These are phyloP conservation scores for Microsporum audouinii DNA, from an alignment of 2,329 filamentous ascomycete genomes.

Conservation along the genomic window DNA sequence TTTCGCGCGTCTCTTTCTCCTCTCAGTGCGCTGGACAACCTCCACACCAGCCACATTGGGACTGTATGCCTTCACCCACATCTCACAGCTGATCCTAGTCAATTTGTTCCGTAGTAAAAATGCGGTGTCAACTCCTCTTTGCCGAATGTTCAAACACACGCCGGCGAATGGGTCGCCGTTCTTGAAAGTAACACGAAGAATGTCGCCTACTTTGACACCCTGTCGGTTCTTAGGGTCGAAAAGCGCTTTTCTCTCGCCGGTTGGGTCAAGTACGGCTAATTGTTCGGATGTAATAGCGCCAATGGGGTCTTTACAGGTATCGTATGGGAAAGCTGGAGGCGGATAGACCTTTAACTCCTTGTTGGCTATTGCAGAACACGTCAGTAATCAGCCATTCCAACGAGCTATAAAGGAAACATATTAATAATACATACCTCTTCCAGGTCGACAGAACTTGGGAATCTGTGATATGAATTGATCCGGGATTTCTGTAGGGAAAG, in stretches of 20 bases:
- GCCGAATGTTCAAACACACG: conserved; percentile 74
- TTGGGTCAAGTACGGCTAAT: conserved; percentile 67
- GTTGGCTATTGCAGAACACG: conserved; percentile 21
- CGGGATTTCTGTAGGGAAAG: conserved; percentile 33
- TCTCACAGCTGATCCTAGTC: conserved; percentile 79
- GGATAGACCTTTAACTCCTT: conserved; percentile 43
- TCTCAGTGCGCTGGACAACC: conserved; percentile 74
- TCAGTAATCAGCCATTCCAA: conserved; percentile 6
- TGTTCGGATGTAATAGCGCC: conserved; percentile 55
- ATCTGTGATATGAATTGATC: conserved; percentile 34
- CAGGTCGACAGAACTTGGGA: conserved; percentile 28
- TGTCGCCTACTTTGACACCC: conserved; percentile 72
- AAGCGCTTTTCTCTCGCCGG: conserved; percentile 66
- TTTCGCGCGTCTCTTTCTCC: conserved; percentile 74
- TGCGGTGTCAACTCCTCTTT: conserved; percentile 77
- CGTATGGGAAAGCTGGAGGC: conserved; percentile 44
- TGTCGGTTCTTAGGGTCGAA: conserved; percentile 68
- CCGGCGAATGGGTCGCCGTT: conserved; percentile 83
- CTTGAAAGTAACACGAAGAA: conserved; percentile 77
- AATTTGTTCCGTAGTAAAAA: conserved; percentile 78
- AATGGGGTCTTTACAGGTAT: conserved; percentile 51
- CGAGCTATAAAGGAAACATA: background rate
- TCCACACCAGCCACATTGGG: conserved; percentile 85
- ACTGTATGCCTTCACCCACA: conserved; percentile 94
- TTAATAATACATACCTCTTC: conserved; percentile 23